Conservation (phyloP, 495 filamentous ascomycete genomes). For the Annulohypoxylon moriforme region DNA sequence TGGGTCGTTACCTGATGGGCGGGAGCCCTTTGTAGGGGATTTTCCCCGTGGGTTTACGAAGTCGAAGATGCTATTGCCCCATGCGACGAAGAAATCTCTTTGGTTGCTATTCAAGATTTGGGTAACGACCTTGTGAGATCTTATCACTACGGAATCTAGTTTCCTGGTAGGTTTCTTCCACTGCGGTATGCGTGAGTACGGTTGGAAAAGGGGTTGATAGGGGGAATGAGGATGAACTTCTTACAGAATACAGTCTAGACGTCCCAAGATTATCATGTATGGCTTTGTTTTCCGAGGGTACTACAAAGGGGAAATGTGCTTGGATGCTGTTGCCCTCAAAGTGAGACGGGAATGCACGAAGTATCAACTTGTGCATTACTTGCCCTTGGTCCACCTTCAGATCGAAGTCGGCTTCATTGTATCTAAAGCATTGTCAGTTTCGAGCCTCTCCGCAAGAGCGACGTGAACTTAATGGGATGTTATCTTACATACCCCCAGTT, state of each 20-base stretch:
- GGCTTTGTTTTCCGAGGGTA: conserved; percentile 73
- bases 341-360: conserved; percentile 74
- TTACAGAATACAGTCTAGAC: conserved; percentile 68
- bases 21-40: conserved; percentile 56
- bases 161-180: conserved; percentile 66
- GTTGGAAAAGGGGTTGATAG: background rate
- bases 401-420: conserved; percentile 66
- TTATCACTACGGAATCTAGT: conserved; percentile 64
- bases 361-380: conserved; percentile 77
- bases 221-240: background rate
- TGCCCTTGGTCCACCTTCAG: conserved; percentile 73
- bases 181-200: background rate
- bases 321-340: conserved; percentile 78
- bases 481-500: conserved; percentile 69
- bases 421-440: conserved; percentile 75
- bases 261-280: conserved; percentile 72
- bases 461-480: conserved; percentile 61
- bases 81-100: conserved; percentile 69
- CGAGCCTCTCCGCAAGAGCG: conserved; percentile 65
- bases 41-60: conserved; percentile 61
- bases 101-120: conserved; percentile 62
- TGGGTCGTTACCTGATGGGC: conserved; percentile 68
- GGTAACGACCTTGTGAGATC: conserved; percentile 68
- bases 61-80: conserved; percentile 69
- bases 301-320: conserved; percentile 79